These are phyloP conservation scores for Neopestalotiopsis sp. DNA, from an alignment of 2,329 filamentous ascomycete genomes.

Conservation along the genomic window DNA sequence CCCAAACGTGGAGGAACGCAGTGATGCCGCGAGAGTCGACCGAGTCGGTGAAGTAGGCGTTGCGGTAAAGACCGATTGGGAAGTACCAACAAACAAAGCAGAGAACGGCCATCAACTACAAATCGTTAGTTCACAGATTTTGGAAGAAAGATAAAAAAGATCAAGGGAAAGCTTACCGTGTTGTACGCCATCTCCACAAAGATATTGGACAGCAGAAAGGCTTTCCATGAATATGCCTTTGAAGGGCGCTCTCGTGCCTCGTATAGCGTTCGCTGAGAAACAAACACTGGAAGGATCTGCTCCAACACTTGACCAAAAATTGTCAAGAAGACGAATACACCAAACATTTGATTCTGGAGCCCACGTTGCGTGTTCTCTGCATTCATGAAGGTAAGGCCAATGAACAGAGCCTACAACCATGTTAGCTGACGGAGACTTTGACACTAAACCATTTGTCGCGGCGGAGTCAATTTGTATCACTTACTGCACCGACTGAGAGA, in stretches of 20 bases:
- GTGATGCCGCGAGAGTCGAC: constrained; percentile 74
- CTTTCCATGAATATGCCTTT: constrained; percentile 84
- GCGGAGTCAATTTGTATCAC: too few relatives aligned
- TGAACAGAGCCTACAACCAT: constrained; percentile 64
- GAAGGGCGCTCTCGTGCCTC: constrained; percentile 85
- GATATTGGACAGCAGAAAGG: constrained; percentile 84
- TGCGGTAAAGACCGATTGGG: constrained; percentile 76
- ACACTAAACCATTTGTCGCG: too few relatives aligned
- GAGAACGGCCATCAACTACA: too few relatives aligned
- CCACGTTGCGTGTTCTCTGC: constrained; percentile 76
- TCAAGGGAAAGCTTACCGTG: constrained; percentile 77
- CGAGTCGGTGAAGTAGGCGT: constrained; percentile 66
- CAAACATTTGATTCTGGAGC: constrained; percentile 85
- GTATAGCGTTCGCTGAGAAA: constrained; percentile 80
- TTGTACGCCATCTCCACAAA: constrained; percentile 88
- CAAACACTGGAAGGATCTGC: constrained; percentile 86
- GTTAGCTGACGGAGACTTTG: too few relatives aligned
- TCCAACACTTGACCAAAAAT: constrained; percentile 82
- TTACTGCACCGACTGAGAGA: too few relatives aligned
- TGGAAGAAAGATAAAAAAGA: constrained; percentile 52
- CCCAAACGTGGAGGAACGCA: constrained; percentile 78
- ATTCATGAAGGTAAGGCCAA: constrained; percentile 81
- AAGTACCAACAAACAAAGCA: constrained; percentile 70
- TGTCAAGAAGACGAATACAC: constrained; percentile 82
- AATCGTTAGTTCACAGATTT: too few relatives aligned